Base-by-base conservation (phyloP, 371 early-diverging fungal species). In the Syncephalastrum contaminatum region DNA sequence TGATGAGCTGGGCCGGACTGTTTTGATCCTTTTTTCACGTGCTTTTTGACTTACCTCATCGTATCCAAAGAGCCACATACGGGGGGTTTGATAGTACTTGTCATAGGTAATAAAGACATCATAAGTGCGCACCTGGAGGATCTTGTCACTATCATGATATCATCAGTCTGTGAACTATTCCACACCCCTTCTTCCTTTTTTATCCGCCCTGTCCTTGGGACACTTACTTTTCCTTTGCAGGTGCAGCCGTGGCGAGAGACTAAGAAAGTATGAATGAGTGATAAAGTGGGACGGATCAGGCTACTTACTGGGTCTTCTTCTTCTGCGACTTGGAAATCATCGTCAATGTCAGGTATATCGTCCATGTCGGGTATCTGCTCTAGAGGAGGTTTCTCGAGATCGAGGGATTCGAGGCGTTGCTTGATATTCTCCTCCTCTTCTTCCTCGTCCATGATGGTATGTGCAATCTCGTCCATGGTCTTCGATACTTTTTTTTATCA, bases 41-140 rank as follows among this genome's bases (percentile, higher is more conserved):
- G 10, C 15, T 18, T 18, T 22, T 30, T 0, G 7, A 48, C 27
- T 24, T 50, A 56, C 80, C 77, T 96, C 96, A 75, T 92, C 92
- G 69, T 97, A 98, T 6, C 99, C 99, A 77, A 90, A 93, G 53
- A 98, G 82, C 92, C 94, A 97, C 59, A 98, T 88, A 27, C 96
- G 88, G 13, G 98, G 98, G 0, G 96, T 96, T 71, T 95, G 96
- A 64, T 96, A 96, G 71, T 96, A 97, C 72, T 98, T 98, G 85
- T 98, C 99, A 75, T 98, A 98, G 13, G 97, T 96, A 60, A 98
- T 98, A 63, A 91, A 91, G 39, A 98, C 82, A 74, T 97, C 97
- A 64, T 97, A 98, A 2, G 97, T 96, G 59, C 98, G 88, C 19
- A 95, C 95, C 52, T 85, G 89, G 55, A 96, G 73, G 64, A 97